Percentiles rank a stretch among this genome's conserved stretches.
Conservation (phyloP, 768 basidiomycete genomes). For the Grammothele lineata region DNA sequence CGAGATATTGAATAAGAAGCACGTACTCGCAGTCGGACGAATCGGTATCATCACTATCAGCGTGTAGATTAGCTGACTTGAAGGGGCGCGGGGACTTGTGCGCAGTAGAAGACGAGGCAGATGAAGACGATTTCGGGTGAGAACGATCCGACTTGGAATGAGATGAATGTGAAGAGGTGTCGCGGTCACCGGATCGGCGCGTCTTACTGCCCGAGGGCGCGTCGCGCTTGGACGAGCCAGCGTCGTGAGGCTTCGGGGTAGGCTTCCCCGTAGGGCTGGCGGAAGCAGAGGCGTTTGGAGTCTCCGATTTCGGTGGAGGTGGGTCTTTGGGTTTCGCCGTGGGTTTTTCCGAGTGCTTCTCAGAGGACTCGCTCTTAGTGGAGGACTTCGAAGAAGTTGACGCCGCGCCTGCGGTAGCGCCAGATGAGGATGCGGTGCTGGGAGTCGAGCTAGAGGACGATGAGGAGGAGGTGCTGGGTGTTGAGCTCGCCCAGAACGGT, state of each 20-base stretch:
- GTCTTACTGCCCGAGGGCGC: constrained; percentile 2
- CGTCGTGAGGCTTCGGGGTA: not conserved
- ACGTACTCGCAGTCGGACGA: constrained; percentile 13
- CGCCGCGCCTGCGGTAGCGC: constrained; percentile 15
- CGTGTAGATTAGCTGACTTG: constrained; percentile 7
- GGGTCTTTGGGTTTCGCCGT: not conserved
- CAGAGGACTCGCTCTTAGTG: constrained; percentile 6
- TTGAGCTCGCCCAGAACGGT: constrained; percentile 8
- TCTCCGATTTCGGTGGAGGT: not conserved
- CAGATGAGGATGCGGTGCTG: constrained; percentile 30
- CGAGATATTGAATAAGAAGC: not conserved
- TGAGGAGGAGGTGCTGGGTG: constrained; percentile 13
- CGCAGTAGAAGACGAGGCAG: constrained; percentile 8
- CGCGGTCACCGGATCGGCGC: constrained; percentile 2
- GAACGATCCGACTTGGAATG: constrained; percentile 1
- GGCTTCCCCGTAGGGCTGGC: not conserved
- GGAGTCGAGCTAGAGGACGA: no score
- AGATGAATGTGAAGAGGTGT: not conserved
- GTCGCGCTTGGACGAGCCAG: not conserved
- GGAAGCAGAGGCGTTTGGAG: not conserved
- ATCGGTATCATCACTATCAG: constrained; percentile 10
- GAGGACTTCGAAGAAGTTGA: no score
- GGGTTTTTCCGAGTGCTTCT: constrained; percentile 7
- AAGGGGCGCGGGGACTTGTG: constrained; percentile 4
- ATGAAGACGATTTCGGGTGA: not conserved